Base-by-base conservation (phyloP, 345 rosid species). In the Kandelia obovata region DNA sequence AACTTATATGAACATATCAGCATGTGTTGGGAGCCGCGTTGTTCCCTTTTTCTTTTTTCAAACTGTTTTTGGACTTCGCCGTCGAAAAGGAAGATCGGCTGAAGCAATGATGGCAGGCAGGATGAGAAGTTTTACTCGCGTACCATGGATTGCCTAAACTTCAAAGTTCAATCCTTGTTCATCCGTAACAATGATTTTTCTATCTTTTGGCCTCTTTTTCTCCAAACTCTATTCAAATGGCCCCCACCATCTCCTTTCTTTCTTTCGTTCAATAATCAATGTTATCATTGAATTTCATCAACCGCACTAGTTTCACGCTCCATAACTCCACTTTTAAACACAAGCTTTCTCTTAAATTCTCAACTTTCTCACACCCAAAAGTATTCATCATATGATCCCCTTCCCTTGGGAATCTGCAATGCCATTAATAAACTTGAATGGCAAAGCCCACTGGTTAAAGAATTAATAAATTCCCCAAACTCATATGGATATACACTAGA, bases 331-430 rank as follows among this genome's bases (percentile, higher is more conserved):
- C 75, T 31, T 37, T 60, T 43, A 43, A 66, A 69, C 73, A 77
- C 71, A 5, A 58, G 56, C 65, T 51, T 37, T 68, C 15, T 62
- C 46, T 69, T 17, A 70, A 66, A 66, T 67, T 32, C 73, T 37
- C 55, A 67, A 68, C 78, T 77, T 74, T 71, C 66, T 66, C 79
- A 63, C 79, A 73, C 75, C 16, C 28, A 59, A 53, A 70, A 75
- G 62, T 67, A 69, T 60, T 70, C 25, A 46, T n/a, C 10, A 6
- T 43, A 71, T 72, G 69, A 61, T 68, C 37, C 82, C 87, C 83
- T 72, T 72, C 86, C 94, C 83, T 89, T 85, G 98, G 98, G 96
- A 91, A 94, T 88, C 96, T 75, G 98, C 97, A 80, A 78, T 72
- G 79, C 85, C 79, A 80, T 58, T 37, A 47, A 71, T 77, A 60